Evolutionary conservation across 257 asterid species (phyloP), one percentile per base, ranked within the genome.

Genomic region (Solanum pinnatisectum): DNA sequence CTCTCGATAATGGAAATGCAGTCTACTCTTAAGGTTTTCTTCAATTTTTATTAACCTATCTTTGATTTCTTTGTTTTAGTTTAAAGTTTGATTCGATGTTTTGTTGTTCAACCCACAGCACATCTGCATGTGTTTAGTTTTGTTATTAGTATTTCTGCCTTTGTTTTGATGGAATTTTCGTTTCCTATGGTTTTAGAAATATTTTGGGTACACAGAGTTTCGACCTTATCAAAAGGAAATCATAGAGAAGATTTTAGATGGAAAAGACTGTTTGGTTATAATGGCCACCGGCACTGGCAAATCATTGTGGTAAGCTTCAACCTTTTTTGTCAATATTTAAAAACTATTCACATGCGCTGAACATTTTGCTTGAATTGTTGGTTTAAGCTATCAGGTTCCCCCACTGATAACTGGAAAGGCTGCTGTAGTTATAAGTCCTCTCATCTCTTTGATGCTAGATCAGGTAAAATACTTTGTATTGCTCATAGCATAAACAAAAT

Each of bases 251-350:
- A 94, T 96, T 86, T 88, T 95, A 71, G 90, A 88, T 63, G 98
- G 98, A 87, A 92, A 89, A 33, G 99, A 96, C 89, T 95, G 98
- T 89, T 86, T 96, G 87, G 98, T 95, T 84, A 95, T 96, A 42
- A 95, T 96, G 98, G 96, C 98, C 91, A 96, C 99, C 25, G 99
- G 99, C 37, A 96, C 98, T 89, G 99, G 99, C 91, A 96, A 96
- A 85, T 96, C 99, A 27, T 87, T 96, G 87, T 95, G 98, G 99
- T 96, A 92, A 59, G 39, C 87, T 86, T 72, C 74, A 85, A 37
- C 25, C 10, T 9, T 71, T 52, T 85, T 81, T 49, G 42, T 81
- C 70, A 46, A 49, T 81, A 46, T 81, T 49, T 46, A 81, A 10
- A 10, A 25, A 46, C 39, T 32, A 33, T 5, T 44, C 67, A 81